Evolutionary conservation across 192 early-diverging fungal genomes (phyloP), one percentile per base, ranked within the genome.

Genomic region (Gigaspora rosea): DNA sequence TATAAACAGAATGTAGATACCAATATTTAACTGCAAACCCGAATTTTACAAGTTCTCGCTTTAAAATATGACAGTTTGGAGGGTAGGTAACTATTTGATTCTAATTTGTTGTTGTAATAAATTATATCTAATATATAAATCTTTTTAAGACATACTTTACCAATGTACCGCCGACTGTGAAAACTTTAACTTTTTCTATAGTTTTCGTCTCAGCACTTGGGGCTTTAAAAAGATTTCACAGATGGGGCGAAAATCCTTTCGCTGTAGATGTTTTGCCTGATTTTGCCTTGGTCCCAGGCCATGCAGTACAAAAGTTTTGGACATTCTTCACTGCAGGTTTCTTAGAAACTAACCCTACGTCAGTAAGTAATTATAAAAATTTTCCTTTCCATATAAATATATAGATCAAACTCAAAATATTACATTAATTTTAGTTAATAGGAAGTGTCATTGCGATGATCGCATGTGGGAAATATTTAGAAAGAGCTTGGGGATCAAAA

Each of bases 401-500:
- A 18, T 7, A 63, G 57, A 46, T 68, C 68, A 57, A n/a, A 67
- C 50, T 32, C 15, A 68, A 49, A 16, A 58, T 18, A 27, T 20
- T 16, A 41, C 18, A 46, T 58, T 33, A 48, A 58, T 79, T 32
- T 62, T 84, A 89, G 84, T 80, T 86, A 56, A 13, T 86, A 36
- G 78, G 78, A 49, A 86, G 85, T 77, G 32, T 76, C 6, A 56
- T 79, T 3, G 73, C 79, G 10, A 71, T 91, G 4, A 67, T 90
- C 18, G 78, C 87, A 15, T 79, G 84, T 75, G 95, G 95, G 51
- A 86, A 90, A 76, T 97, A 95, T 80, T 84, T 97, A 78, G 97
- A 96, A 80, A 85, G 88, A 27, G 87, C 88, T 70, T 98, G 95
- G 94, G 94, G 95, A 11, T 82, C 87, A 33, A 88, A 88, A 68